phyloP scores from a whole-genome alignment of 257 asterid genomes.

The Vinca minor region DNA sequence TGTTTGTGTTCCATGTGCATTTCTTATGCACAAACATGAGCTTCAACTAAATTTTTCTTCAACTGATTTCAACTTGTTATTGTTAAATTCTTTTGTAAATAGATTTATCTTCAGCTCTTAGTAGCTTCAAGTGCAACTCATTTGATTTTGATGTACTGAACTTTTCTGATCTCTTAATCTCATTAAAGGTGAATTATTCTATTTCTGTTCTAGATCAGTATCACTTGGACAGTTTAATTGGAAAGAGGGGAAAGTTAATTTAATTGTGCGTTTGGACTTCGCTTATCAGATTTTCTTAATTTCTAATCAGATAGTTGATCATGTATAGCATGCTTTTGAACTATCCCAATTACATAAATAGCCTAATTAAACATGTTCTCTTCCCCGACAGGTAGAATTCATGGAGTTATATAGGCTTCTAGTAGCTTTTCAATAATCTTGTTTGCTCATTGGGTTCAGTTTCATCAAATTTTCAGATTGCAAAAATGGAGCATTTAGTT shows the following conservation, averaged over 20 bases:
- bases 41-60: neutral
- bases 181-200: neutral
- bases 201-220: neutral
- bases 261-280: neutral
- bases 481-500: constrained; percentile 54
- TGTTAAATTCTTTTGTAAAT: neutral
- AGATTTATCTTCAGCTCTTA: neutral
- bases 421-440: neutral
- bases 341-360: neutral
- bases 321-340: neutral
- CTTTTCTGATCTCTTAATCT: neutral
- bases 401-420: neutral
- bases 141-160: neutral
- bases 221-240: neutral
- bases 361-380: neutral
- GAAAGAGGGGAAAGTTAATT: neutral
- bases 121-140: neutral
- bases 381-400: neutral
- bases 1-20: neutral
- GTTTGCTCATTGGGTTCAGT: neutral
- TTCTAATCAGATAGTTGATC: neutral
- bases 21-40: neutral
- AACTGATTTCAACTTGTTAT: neutral
- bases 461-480: constrained; percentile 35
- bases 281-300: neutral